Evolutionary conservation across 208 protist species (phyloP).

Genomic region (Acanthamoeba sp.): DNA sequence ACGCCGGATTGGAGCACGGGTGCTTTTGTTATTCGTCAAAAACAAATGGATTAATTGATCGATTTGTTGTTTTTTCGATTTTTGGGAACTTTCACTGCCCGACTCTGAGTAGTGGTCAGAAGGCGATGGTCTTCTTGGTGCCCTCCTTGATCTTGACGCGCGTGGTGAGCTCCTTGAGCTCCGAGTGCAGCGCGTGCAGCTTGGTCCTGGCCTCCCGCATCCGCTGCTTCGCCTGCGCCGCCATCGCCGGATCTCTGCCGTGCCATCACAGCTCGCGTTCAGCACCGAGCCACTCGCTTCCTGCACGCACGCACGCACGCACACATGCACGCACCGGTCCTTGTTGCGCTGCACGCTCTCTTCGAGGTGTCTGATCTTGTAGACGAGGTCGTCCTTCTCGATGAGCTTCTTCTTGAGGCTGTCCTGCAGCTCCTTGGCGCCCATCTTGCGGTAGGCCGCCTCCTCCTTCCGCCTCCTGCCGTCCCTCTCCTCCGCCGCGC

Average conservation of each 20-base stretch:
- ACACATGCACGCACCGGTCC: neutral
- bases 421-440: neutral
- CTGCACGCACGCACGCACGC: neutral
- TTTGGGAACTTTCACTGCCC: no score
- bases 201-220: neutral
- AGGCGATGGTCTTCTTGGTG: conserved; percentile 34
- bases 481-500: neutral
- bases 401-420: conserved; percentile 31
- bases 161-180: conserved; percentile 31
- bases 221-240: conserved; percentile 2
- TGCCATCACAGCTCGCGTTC: neutral
- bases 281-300: neutral
- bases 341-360: neutral
- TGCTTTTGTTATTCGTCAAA: no score
- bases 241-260: neutral
- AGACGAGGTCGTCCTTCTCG: neutral
- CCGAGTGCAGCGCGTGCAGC: neutral
- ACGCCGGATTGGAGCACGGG: no score
- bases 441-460: neutral
- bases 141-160: conserved; percentile 48
- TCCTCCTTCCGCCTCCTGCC: neutral
- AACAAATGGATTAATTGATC: no score
- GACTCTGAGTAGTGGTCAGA: no score
- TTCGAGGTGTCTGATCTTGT: neutral
- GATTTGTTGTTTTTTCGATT: no score